Base-by-base conservation (phyloP, 805 yeast genomes). In the Sugiyamaella floridensis region DNA sequence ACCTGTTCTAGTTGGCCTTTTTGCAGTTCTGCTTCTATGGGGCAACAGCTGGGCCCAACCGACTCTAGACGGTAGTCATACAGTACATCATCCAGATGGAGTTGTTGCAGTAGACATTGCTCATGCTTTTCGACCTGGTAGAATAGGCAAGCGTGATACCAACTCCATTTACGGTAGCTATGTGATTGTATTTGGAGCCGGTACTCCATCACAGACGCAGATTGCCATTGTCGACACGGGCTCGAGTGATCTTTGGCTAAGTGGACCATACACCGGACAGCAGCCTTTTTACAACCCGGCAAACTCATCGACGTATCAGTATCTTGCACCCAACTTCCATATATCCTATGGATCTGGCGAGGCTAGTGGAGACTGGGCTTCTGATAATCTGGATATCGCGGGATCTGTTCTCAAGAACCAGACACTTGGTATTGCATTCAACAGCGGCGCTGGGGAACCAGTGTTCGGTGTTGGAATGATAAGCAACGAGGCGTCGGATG, bases 301-400 rank as follows among this genome's bases (percentile, higher is more conserved):
- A n/a, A 32, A 56, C 16, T 58, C 59, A 26, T 40, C 52, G 22
- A 76, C 93, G 50, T 93, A 88, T 74, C 80, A 82, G 72, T 79
- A 82, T 59, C 88, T 89, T 67, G 97, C 96, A 52, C 73, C 92
- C 47, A 82, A 81, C 51, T 89, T 93, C 70, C 78, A 84, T 54
- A 89, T 93, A 69, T 82, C 78, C 66, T 92, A 92, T 67, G 98
- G 98, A 57, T 81, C 93, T n/a, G 98, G 98, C 50, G 78, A 95
- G 46, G 76, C 90, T 71, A 89, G 86, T 67, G 99, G 99, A 14
- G 58, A 59, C 16, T 80, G 79, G 77, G 89, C 83, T 12, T 63
- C 71, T 44, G 97, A 90, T 62, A 69, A 71, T 41, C 74, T 90
- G 4, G 79, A 88, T 7, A 78, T 90, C 66, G 97, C 95, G 1